A percentile compares a stretch with the other conserved stretches of the same genome.
Evolutionary conservation across 768 basidiomycete species (phyloP).

Genomic region (Pholiota microspora): DNA sequence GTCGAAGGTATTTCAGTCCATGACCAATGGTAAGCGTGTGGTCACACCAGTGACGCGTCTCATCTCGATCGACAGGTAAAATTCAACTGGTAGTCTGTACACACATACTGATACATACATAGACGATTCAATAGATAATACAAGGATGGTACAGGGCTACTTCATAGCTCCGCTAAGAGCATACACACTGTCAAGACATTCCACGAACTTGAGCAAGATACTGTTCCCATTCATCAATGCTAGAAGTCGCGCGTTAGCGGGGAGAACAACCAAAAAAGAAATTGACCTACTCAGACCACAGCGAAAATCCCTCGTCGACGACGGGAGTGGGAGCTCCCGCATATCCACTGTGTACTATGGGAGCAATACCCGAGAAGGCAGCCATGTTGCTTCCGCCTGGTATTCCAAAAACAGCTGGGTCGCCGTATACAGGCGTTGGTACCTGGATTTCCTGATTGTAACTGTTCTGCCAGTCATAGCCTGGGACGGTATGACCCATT

Average conservation of each 20-base stretch:
- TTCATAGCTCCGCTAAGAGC: too few relatives aligned
- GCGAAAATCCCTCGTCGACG: conserved; percentile 41
- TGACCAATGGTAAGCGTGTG: too few relatives aligned
- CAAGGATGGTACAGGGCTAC: too few relatives aligned
- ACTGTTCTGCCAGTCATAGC: neutral
- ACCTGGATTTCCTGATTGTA: neutral
- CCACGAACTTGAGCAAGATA: conserved; percentile 12
- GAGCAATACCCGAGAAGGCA: neutral
- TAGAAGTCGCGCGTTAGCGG: too few relatives aligned
- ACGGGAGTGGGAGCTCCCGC: conserved; percentile 1
- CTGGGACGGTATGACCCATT: conserved; percentile 19
- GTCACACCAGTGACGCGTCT: too few relatives aligned
- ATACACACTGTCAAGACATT: neutral
- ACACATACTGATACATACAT: too few relatives aligned
- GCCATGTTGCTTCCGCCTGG: neutral
- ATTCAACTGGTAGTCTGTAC: too few relatives aligned
- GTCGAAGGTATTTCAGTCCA: too few relatives aligned
- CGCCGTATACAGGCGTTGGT: neutral
- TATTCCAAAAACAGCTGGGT: neutral
- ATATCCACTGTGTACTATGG: neutral
- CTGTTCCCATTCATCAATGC: conserved; percentile 18
- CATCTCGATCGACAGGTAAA: too few relatives aligned
- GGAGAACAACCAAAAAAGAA: too few relatives aligned
- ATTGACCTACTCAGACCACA: conserved; percentile 64
- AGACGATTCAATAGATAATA: too few relatives aligned